These are phyloP conservation scores for Phytopythium aichiense DNA, from an alignment of 352 stramenopile species.

Conservation along the genomic window DNA sequence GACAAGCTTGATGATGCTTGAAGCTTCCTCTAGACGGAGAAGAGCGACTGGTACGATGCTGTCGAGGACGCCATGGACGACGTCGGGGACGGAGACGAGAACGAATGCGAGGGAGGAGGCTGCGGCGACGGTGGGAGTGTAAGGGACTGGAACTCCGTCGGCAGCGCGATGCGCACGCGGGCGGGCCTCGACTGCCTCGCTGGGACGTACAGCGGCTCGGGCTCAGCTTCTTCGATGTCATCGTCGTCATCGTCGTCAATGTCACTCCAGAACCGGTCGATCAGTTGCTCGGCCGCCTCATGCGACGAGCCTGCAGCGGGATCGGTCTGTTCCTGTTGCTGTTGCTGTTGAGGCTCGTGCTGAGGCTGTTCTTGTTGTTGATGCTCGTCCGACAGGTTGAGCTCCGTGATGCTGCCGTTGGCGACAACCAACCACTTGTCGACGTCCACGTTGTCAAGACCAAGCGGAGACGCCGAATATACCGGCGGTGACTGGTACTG, in stretches of 20 bases:
- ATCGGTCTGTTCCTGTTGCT: neutral
- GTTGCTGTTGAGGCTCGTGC: neutral
- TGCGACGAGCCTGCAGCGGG: neutral
- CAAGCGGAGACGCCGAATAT: neutral
- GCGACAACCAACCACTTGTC: constrained; percentile 4
- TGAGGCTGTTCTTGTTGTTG: neutral
- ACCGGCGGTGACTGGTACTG: neutral
- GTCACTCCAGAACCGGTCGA: constrained; percentile 9
- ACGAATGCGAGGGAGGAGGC: constrained; percentile 1
- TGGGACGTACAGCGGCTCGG: neutral
- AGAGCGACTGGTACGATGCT: constrained; percentile 3
- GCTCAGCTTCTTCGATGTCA: constrained; percentile 6
- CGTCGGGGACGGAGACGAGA: constrained; percentile 15
- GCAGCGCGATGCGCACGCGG: neutral
- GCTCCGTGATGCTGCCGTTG: constrained; percentile 4
- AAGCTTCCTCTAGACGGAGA: neutral
- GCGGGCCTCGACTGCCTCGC: neutral
- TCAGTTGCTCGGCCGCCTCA: constrained; percentile 3
- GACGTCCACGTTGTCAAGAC: constrained; percentile 1
- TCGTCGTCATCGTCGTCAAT: constrained; percentile 7
- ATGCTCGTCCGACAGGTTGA: neutral
- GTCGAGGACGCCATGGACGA: constrained; percentile 14
- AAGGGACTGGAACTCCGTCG: neutral
- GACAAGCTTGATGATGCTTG: neutral
- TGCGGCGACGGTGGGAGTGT: neutral